Percentiles rank a stretch among this genome's conserved stretches.
phyloP scores from a whole-genome alignment of 345 rosid species.

The Bruguiera sexangula region DNA sequence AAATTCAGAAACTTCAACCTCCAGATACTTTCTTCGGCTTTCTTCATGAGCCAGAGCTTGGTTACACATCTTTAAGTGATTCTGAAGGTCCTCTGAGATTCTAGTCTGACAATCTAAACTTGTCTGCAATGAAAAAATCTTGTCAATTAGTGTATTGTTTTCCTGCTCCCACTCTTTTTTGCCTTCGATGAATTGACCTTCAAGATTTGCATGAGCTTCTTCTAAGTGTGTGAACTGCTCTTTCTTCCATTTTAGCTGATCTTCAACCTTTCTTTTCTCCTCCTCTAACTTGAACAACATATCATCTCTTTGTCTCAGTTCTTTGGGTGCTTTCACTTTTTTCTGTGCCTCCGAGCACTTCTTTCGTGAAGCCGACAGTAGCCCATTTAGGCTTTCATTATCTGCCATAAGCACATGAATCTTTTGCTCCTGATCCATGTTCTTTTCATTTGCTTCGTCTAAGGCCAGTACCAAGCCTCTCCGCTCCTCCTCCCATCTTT shows the following conservation, averaged over 20 bases:
- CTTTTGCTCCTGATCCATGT: constrained; percentile 11
- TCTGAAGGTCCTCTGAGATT: no score
- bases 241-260: no score
- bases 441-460: constrained; percentile 8
- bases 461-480: constrained; percentile 6
- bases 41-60: no score
- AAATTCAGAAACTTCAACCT: no score
- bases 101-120: no score
- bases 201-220: no score
- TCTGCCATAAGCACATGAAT: constrained; percentile 5
- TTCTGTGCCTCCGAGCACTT: background rate
- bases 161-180: no score
- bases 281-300: background rate
- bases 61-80: background rate
- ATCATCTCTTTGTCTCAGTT: constrained; percentile 3
- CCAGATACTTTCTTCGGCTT: no score
- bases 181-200: no score
- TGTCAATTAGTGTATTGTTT: no score
- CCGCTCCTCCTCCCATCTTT: constrained; percentile 2
- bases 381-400: background rate
- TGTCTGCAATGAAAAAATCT: no score
- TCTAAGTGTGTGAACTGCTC: background rate
- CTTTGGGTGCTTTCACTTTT: background rate
- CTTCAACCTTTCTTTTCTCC: constrained; percentile 1
- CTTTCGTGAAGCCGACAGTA: background rate